Base-by-base conservation (phyloP, 1,139 yeast species). In the Pichia sp. region DNA sequence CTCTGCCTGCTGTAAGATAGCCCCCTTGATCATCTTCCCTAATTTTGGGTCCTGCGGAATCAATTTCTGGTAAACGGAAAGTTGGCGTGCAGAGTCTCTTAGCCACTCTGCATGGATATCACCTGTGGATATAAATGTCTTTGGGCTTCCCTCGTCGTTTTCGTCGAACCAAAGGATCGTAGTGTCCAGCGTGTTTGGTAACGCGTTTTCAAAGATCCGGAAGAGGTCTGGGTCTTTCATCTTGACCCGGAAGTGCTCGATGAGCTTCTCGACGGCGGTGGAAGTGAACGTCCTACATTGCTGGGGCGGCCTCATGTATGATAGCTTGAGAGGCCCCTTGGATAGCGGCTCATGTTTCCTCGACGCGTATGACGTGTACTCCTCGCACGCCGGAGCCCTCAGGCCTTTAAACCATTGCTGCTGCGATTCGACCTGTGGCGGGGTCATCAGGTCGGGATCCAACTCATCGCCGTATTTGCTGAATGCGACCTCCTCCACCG, bases 51-150 rank as follows among this genome's bases (percentile, higher is more conserved):
- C 95, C 57, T 79, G 67, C 48, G 73, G 71, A 29, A 80, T 69
- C 42, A 89, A 75, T 4, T 82, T 82, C 61, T 85, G 85, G 66
- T 89, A 90, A 2, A 88, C 90, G 1, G 90, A 78, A 54, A 90
- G 72, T 66, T 90, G 97, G 61, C 95, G 75, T 0, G 96, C 90
- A 1, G 96, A 84, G 69, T 90, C 97, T 49, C 97, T 72, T 43
- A 90, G 72, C 85, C 97, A 90, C 69, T 89, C 96, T 1, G 97
- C 97, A 68, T 89, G 90, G 47, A 85, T 85, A 64, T 89, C 96
- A 3, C 97, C 97, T 0, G 97, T 90, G 38, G 90, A 95, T 1
- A 90, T 80, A 70, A 90, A 90, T 0, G 86, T 75, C 57, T 77
- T 73, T 1, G 82, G 78, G 10, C 61, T 38, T 8, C 44, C 45